phyloP scores from a whole-genome alignment of 169 alveolate species.

The Ichthyophthirius multifiliis region DNA sequence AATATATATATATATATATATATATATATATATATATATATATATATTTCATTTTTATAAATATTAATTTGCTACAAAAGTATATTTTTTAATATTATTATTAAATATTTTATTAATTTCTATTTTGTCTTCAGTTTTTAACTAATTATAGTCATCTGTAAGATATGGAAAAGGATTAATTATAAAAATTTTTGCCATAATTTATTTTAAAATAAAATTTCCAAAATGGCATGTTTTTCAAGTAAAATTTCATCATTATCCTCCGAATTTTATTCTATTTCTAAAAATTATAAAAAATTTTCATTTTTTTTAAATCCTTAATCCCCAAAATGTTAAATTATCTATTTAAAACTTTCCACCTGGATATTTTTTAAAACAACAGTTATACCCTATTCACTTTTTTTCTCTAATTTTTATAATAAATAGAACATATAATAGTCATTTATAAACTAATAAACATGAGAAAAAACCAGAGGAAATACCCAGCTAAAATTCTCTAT shows the following conservation, averaged over 20 bases:
- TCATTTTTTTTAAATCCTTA: neutral
- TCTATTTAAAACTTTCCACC: neutral
- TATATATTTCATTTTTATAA: too few species aligned
- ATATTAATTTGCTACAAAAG: too few species aligned
- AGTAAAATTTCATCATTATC: constrained; percentile 1
- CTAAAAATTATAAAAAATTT: neutral
- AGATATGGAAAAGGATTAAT: neutral
- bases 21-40: too few species aligned
- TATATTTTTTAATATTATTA: too few species aligned
- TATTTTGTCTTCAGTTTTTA: too few species aligned
- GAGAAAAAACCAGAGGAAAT: neutral
- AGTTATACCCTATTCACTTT: neutral
- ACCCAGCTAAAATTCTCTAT: neutral
- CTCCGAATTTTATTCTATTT: neutral
- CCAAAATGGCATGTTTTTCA: neutral
- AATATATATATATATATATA: too few species aligned
- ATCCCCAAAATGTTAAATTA: neutral
- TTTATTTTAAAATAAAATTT: neutral
- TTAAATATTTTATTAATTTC: too few species aligned
- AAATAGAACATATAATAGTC: neutral
- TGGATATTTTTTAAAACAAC: neutral
- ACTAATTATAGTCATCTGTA: neutral
- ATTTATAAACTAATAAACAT: neutral
- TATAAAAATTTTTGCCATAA: neutral
- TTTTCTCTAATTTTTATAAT: neutral